These are phyloP conservation scores for Saccharomycopsis amapae DNA, from an alignment of 805 yeast species.

Conservation along the genomic window DNA sequence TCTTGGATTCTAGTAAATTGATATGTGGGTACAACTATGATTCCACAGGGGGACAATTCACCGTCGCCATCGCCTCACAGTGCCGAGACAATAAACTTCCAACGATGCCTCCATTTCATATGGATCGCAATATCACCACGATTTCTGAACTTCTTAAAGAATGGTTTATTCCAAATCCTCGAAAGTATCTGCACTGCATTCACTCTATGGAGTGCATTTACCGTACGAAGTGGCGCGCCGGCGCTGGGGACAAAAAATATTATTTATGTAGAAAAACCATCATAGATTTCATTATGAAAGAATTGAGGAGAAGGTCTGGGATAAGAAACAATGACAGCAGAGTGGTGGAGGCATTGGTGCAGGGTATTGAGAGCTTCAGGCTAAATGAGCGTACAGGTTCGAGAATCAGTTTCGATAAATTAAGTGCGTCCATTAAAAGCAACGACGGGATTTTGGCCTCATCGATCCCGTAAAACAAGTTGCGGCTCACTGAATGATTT, in stretches of 20 bases:
- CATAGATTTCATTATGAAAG: slow-evolving; percentile 7
- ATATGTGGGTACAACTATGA: too few species aligned
- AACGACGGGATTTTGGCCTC: background rate
- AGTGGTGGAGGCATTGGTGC: slow-evolving; percentile 2
- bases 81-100: too few species aligned
- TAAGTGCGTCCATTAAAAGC: slow-evolving; percentile 13
- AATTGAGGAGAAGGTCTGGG: background rate
- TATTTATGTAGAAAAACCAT: slow-evolving; percentile 13
- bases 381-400: slow-evolving; percentile 10
- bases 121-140: slow-evolving; percentile 13
- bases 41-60: too few species aligned
- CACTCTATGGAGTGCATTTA: slow-evolving; percentile 6
- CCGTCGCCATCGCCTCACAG: too few species aligned
- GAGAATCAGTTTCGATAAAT: slow-evolving; percentile 14
- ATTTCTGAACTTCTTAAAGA: slow-evolving; percentile 12
- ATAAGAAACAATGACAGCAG: background rate
- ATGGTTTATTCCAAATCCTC: slow-evolving; percentile 15
- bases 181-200: slow-evolving; percentile 12
- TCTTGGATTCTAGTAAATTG: too few species aligned
- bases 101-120: slow-evolving; percentile 20
- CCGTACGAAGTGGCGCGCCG: slow-evolving; percentile 12
- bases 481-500: background rate
- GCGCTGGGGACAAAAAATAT: slow-evolving; percentile 16
- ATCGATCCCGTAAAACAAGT: background rate
- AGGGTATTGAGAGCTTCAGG: slow-evolving; percentile 9